Evolutionary conservation across 345 rosid genomes (phyloP).

Genomic region (Moricandia moricandioides): DNA sequence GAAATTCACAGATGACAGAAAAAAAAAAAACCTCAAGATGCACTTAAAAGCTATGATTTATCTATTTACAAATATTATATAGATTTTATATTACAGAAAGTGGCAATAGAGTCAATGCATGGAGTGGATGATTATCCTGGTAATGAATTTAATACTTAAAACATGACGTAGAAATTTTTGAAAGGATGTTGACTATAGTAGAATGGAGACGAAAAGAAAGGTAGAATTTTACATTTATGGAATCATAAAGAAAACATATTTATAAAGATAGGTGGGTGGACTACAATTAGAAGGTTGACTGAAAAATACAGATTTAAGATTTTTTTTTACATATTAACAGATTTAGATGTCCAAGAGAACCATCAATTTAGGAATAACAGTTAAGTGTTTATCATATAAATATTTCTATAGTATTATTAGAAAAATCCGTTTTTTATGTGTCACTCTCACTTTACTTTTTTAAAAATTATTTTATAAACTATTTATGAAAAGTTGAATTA

Average conservation of each 20-base stretch:
- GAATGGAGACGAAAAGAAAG: neutral
- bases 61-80: neutral
- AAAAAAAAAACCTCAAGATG: no score
- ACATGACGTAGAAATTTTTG: neutral
- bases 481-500: no score
- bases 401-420: neutral
- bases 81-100: neutral
- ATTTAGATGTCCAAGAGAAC: neutral
- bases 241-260: neutral
- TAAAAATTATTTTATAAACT: no score
- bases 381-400: neutral
- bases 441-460: no score
- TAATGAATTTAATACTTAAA: neutral
- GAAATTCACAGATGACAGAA: no score
- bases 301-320: neutral
- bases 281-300: neutral
- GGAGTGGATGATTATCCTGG: conserved; percentile 1
- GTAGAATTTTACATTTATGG: neutral
- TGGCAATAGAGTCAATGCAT: conserved; percentile 7
- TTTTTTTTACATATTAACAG: neutral
- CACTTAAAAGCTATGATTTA: neutral
- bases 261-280: conserved; percentile 3
- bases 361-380: neutral
- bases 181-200: conserved; percentile 10
- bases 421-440: no score